These are phyloP conservation scores for Calonectria montana DNA, from an alignment of 2,329 filamentous ascomycete species.

Conservation along the genomic window DNA sequence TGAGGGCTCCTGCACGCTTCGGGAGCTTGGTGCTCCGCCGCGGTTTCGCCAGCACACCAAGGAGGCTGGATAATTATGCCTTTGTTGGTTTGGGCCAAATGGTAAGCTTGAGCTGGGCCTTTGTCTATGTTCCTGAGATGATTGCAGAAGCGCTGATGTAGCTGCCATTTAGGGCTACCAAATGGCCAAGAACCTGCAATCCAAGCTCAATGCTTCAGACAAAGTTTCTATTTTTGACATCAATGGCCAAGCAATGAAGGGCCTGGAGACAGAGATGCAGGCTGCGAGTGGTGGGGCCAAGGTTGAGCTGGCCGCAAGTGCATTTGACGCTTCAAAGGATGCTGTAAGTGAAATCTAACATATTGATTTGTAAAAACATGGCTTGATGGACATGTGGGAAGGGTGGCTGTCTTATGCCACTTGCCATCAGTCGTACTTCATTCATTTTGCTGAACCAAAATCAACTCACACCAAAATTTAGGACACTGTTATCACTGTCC, in stretches of 20 bases:
- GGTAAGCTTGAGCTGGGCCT: constrained; percentile 52
- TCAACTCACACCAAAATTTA: constrained; percentile 50
- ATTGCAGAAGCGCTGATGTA: constrained; percentile 22
- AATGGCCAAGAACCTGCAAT: constrained; percentile 72
- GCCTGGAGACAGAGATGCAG: constrained; percentile 61
- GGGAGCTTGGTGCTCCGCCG: constrained; percentile 53
- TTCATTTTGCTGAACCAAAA: background rate
- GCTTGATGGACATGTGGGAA: background rate
- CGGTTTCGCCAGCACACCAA: constrained; percentile 61
- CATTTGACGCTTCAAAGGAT: constrained; percentile 61
- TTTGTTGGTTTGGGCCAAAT: constrained; percentile 72
- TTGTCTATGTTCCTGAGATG: background rate
- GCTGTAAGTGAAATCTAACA: constrained; percentile 56
- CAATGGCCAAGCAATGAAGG: constrained; percentile 60
- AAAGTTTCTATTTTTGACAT: constrained; percentile 67
- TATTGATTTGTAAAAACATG: background rate
- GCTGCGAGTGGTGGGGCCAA: constrained; percentile 57
- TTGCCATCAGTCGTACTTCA: background rate
- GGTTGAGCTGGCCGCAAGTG: constrained; percentile 58
- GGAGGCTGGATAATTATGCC: constrained; percentile 64
- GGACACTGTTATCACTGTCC: constrained; percentile 88
- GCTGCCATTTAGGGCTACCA: constrained; percentile 62
- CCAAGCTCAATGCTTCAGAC: constrained; percentile 64
- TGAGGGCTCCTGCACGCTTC: constrained; percentile 40
- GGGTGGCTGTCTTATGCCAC: background rate